Evolutionary conservation across 352 stramenopile species (phyloP), one percentile per base, ranked within the genome.

Genomic region (Pythium dissimile): DNA sequence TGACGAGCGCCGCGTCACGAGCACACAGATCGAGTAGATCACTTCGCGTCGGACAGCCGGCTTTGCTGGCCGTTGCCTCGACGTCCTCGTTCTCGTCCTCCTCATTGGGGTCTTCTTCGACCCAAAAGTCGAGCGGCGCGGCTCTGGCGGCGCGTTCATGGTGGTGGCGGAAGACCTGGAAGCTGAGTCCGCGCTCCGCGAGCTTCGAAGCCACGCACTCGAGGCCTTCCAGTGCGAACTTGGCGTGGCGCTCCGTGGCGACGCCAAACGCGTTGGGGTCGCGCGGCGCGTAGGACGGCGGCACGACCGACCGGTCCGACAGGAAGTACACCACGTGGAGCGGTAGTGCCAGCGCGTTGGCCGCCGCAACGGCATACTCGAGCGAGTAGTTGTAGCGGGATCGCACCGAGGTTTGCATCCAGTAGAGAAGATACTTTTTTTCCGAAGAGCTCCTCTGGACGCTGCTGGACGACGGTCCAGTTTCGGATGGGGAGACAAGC

Each of bases 381-480:
- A 94, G 71, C 42, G 83, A 66, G 63, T 91, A 92, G 56, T 94
- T 94, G 69, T 89, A 84, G 44, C 86, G 83, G 24, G 80, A 68
- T 37, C 85, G 85, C 63, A 93, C 78, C 2, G 81, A 86, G 39
- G 82, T 92, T 58, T 94, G 85, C 85, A 94, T 94, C 85, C 85
- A 94, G 68, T 94, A 94, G 55, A 94, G 67, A 39, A 94, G 54
- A 35, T 87, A 79, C 48, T 59, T 60, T 2, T 34, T 66, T 16
- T 18, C 16, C 12, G 23, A 35, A 13, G 31, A 2, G 18, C 18
- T 28, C 4, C 1, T 45, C 39, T 41, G 23, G 28, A 52, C 15
- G 53, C 35, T 20, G 28, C 23, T 28, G 53, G 64, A 2, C 44
- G 49, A 59, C 46, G 57, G 0, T 49, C 42, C n/a, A n/a, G n/a